Conservation (phyloP, 495 filamentous ascomycete genomes). For the Aspergillus leporis region DNA sequence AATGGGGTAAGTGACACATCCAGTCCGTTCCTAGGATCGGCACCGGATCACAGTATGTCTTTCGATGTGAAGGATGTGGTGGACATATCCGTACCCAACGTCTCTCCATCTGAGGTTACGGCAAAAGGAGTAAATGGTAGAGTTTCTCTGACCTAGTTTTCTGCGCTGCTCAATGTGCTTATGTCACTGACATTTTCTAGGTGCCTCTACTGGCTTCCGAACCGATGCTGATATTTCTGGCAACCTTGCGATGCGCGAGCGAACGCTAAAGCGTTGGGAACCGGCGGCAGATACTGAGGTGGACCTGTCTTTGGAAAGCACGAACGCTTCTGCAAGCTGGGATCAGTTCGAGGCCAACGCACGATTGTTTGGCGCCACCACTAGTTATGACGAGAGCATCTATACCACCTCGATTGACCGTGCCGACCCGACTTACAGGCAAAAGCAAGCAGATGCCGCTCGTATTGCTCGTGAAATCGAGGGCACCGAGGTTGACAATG, state of each 20-base stretch:
- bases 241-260: constrained; percentile 64
- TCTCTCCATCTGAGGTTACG: constrained; percentile 47
- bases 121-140: constrained; percentile 73
- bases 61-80: constrained; percentile 78
- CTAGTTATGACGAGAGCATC: constrained; percentile 86
- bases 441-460: constrained; percentile 74
- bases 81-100: constrained; percentile 63
- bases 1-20: constrained; percentile 57
- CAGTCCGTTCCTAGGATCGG: constrained; percentile 59
- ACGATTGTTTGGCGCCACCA: constrained; percentile 79
- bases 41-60: constrained; percentile 68
- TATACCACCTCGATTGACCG: constrained; percentile 92
- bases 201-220: constrained; percentile 63
- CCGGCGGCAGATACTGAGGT: constrained; percentile 58
- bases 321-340: constrained; percentile 59
- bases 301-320: constrained; percentile 69
- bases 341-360: constrained; percentile 95
- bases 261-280: constrained; percentile 82
- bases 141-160: constrained; percentile 16
- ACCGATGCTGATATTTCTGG: constrained; percentile 90
- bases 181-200: constrained; percentile 27
- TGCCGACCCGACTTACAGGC: constrained; percentile 74
- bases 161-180: constrained; percentile 3
- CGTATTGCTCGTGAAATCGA: constrained; percentile 91
- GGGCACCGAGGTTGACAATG: constrained; percentile 61